Evolutionary conservation across 2,329 filamentous ascomycete genomes (phyloP), one percentile per base, ranked within the genome.

Genomic region (Leptographium procerum): DNA sequence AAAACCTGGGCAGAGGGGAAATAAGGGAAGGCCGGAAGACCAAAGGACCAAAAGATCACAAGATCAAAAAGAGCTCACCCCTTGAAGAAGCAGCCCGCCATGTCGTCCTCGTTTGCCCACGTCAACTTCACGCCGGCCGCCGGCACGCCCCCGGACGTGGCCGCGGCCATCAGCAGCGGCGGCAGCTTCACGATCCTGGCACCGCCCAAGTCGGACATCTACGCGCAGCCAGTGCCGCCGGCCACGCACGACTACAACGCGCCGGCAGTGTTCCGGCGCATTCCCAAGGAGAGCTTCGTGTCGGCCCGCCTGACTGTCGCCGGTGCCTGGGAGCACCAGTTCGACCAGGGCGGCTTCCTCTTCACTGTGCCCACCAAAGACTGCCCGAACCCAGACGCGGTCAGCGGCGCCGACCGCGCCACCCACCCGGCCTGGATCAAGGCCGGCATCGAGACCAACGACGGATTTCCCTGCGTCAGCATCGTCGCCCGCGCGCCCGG

Each of bases 341-440:
- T 57, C 43, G 61, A 63, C 59, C 61, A 63, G 50, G 61, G 57
- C 51, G 61, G 61, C 11, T 50, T 63, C 8, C 24, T 63, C 19
- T 58, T 63, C 4, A 53, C 45, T 10, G 14, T 63, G 24, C 61
- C 61, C 3, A 58, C 60, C 8, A 36, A 28, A 29, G 24, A 16
- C n/a, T 59, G 59, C 51, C 57, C 60, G 0, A 2, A 28, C 7
- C 61, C 61, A 0, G 45, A 58, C 57, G 55, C 56, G 19, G 11
- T 8, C 1, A 59, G 48, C 22, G 58, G 56, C 10, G 36, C 7
- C 33, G 22, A 9, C 3, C 19, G 11, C 14, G 36, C 9, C 24
- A 33, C 13, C n/a, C 61, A 63, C 31, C 61, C 61, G 5, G 60
- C 61, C n/a, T 63, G 62, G 62, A 26, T 63, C 56, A 63, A 63